Base-by-base conservation (phyloP, 192 early-diverging fungal genomes). In the Podila horticola region DNA sequence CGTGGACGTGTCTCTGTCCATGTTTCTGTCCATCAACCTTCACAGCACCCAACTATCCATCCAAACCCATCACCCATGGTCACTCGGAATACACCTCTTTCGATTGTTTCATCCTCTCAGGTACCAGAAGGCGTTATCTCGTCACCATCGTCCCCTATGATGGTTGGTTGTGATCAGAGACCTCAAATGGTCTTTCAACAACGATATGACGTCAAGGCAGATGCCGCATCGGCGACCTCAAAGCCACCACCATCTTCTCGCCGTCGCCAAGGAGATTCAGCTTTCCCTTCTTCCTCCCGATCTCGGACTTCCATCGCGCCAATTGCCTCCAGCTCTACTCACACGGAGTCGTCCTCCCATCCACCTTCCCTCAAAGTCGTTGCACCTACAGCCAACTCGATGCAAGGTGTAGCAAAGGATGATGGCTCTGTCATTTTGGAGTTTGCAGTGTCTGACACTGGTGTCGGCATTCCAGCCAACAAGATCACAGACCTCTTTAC, bases 401-500 rank as follows among this genome's bases (percentile, higher is more conserved):
- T 81, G 50, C 48, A 68, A 11, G 52, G 60, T 22, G 71, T 67
- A 22, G 61, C 30, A 15, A 69, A 72, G 71, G 77, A 81, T 55
- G 77, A 81, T 19, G 73, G 73, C 20, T 68, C 71, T 31, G 77
- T 81, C 34, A 73, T 81, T 66, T 33, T 81, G 26, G 77, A 81
- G 48, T 81, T 81, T 73, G 70, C 77, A 10, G 77, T 81, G 0
- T 81, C 77, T 5, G 77, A 81, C 58, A 81, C 77, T 2, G 77
- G 77, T 5, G 77, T 81, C 17, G 77, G 77, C 4, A 81, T 81
- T 29, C 77, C 77, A 22, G 77, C 77, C 30, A 73, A 81, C 67
- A 81, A 81, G 62, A 72, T 81, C 30, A 73, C 71, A n/a, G 77
- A 85, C 10, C 75, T 92, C 29, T 92, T 92, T 68, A 85, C 86